Evolutionary conservation across 1,139 yeast species (phyloP), one percentile per base, ranked within the genome.

Genomic region (Saccharomyces uvarum): DNA sequence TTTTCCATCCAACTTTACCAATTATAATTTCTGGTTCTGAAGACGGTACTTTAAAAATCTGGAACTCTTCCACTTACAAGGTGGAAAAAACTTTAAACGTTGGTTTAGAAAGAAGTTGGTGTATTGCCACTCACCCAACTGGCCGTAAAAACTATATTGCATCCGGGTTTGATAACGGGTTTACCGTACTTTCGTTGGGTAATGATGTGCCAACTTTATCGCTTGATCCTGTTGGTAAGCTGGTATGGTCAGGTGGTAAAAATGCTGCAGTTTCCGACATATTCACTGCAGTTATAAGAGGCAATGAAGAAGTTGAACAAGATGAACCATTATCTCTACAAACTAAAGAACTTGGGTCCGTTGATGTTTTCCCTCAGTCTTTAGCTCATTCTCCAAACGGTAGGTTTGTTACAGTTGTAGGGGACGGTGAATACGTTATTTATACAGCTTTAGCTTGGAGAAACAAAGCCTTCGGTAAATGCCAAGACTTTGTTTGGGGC

Each of bases 361-460:
- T 91, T 56, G 99, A 93, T 73, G 83, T 93, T 50, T 93, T 85
- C 76, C 98, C 99, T 49, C 88, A 88, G 60, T 79, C 86, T 57
- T 78, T 93, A 65, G 76, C 79, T 51, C 99, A 93, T 72, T 91
- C 98, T 46, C 98, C 98, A 59, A 93, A 95, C 69, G 99, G 99
- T 57, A 84, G 97, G 73, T 93, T 88, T 70, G 98, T 91, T 46
- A 87, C 98, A 27, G 97, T 93, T 51, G 87, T 95, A 56, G 99
- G 99, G 68, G 99, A 95, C 74, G 98, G 97, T 57, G 99, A 93
- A 73, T 93, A 89, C 71, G 89, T 93, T 65, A 86, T 95, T 55
- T 95, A 93, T 75, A 90, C 98, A 6, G 95, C 99, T 1, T 80
- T 95, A 66, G 98, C 98, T 1, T 93, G 99, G 99, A 83, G 99